Base-by-base conservation (phyloP, 1,284 basidiomycete species). In the Phellinidium pouzarii region DNA sequence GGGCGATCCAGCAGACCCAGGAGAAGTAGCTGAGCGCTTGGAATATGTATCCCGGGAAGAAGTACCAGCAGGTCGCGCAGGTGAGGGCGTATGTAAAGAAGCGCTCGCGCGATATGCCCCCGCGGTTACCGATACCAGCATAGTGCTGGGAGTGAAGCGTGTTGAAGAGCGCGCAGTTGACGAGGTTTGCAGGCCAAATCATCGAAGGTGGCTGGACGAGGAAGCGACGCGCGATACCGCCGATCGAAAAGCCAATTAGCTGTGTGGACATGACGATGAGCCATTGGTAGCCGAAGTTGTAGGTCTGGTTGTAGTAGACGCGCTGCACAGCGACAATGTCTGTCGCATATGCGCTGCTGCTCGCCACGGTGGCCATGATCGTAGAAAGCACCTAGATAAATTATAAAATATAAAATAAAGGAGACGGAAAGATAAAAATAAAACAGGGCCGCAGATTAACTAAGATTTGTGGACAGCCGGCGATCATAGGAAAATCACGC, bases 261-360 rank as follows among this genome's bases (percentile, higher is more conserved):
- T 73, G 70, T 20, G 68, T 71, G 14, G 67, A 68, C 49, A 75
- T 60, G 44, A 58, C 58, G 19, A 60, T 41, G 49, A 59, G 51
- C 58, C 59, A 82, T 75, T 86, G 80, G 77, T 84, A 87, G 51
- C 70, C 62, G 63, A 87, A 87, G 61, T 77, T 80, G 64, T 77
- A 83, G 12, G 57, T 70, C 64, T 88, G 82, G 55, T 76, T 66
- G 59, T 88, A 89, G 64, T 76, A 85, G 4, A 85, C 78, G 12
- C 80, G 71, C 61, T 91, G 89, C 0, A 89, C 83, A 1, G 91
- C 80, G 50, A 87, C 71, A 26, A 90, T 83, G 64, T 90, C 86
- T 2, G 94, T 81, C 51, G 67, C 69, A 57, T 69, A 70, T 3
- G 69, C 68, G 22, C 63, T 62, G 12, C 61, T 60, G 23, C 59